Evolutionary conservation across 2,329 filamentous ascomycete species (phyloP).

Genomic region (Trichoderma aggressivum): DNA sequence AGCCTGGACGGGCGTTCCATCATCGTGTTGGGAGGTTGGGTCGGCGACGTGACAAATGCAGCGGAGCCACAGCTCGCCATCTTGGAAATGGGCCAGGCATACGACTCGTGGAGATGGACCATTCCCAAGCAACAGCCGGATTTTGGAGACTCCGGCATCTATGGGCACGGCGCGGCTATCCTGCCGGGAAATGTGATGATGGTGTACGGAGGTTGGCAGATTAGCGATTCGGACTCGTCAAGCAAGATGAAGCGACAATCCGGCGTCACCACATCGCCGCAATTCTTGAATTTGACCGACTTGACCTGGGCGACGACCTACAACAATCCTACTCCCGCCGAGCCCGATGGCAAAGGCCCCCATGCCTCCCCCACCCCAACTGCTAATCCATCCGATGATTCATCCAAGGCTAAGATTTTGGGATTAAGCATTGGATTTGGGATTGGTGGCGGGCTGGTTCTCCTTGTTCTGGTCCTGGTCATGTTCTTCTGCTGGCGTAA

Average conservation of each 20-base stretch:
- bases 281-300: conserved; percentile 57
- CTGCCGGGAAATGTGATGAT: conserved; percentile 67
- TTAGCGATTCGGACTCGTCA: conserved; percentile 33
- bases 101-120: conserved; percentile 71
- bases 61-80: conserved; percentile 80
- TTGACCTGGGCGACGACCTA: conserved; percentile 52
- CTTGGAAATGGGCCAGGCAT: conserved; percentile 70
- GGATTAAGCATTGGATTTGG: conserved; percentile 65
- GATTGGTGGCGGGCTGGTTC: conserved; percentile 52
- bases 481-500: conserved; percentile 52
- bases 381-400: conserved; percentile 20
- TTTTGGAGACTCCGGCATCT: conserved; percentile 48
- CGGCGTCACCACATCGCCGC: conserved; percentile 27
- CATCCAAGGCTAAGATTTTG: conserved; percentile 33
- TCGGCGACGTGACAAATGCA: conserved; percentile 71
- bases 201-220: conserved; percentile 60
- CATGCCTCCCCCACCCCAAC: conserved; percentile 26
- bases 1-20: conserved; percentile 75
- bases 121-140: conserved; percentile 52
- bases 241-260: conserved; percentile 35
- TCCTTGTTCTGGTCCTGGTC: conserved; percentile 45
- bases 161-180: conserved; percentile 61
- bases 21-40: conserved; percentile 86
- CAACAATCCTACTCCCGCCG: conserved; percentile 39
- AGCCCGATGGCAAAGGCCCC: neutral